Conservation (phyloP, 306 rosid species). For the Datisca glomerata region DNA sequence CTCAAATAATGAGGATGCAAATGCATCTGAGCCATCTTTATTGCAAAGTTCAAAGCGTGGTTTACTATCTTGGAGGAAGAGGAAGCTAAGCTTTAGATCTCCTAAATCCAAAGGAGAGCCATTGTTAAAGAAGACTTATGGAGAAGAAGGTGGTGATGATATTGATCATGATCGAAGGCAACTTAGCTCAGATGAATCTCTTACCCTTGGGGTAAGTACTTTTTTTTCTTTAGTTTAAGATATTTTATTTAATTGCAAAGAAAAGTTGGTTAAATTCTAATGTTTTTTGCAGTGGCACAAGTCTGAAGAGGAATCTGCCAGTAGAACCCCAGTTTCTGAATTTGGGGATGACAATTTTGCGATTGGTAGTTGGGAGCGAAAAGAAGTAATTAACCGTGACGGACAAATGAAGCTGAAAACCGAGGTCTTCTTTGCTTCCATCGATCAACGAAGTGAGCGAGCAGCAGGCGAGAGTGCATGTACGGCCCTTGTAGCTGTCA, state of each 20-base stretch:
- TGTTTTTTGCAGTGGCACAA: constrained; percentile 51
- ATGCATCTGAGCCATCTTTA: constrained; percentile 37
- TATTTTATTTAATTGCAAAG: too few relatives aligned
- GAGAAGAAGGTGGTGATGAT: constrained; percentile 99
- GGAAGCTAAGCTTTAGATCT: constrained; percentile 95
- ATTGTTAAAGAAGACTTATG: constrained; percentile 77
- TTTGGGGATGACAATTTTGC: constrained; percentile 96
- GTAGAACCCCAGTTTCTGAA: constrained; percentile 74
- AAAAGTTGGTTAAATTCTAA: too few relatives aligned
- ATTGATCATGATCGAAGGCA: constrained; percentile 95
- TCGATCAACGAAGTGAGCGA: constrained; percentile 92
- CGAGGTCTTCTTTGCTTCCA: constrained; percentile 89
- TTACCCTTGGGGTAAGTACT: constrained; percentile 52
- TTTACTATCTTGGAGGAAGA: constrained; percentile 92
- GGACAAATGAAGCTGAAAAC: constrained; percentile 84
- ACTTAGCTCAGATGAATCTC: constrained; percentile 92
- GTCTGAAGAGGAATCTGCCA: constrained; percentile 77
- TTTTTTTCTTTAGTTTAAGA: constrained; percentile 1
- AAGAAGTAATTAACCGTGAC: constrained; percentile 82
- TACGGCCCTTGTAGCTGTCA: constrained; percentile 92
- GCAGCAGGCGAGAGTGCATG: constrained; percentile 99
- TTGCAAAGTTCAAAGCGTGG: constrained; percentile 74
- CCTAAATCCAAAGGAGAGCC: constrained; percentile 98
- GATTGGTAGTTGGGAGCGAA: constrained; percentile 85
- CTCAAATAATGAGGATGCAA: constrained; percentile 44